Percentiles rank a stretch among this genome's conserved stretches.
Conservation (phyloP, 1,284 basidiomycete genomes). For the Pseudomicrostroma phylloplanum region DNA sequence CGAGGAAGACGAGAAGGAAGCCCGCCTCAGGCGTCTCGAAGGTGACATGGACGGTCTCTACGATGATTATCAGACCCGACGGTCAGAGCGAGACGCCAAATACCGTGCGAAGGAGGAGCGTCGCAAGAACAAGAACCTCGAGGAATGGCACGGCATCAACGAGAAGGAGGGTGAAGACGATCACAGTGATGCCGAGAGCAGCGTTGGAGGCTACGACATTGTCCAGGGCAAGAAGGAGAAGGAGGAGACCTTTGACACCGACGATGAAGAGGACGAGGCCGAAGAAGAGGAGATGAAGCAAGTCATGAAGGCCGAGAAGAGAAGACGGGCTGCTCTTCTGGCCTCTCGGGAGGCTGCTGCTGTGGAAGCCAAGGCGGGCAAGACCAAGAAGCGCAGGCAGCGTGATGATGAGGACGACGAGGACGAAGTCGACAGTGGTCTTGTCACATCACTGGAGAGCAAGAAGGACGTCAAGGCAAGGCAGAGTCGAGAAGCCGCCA, state of each 20-base stretch:
- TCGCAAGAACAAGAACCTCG: constrained; percentile 60
- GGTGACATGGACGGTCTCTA: constrained; percentile 81
- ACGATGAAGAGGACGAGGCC: constrained; percentile 52
- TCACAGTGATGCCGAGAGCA: constrained; percentile 49
- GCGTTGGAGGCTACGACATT: constrained; percentile 65
- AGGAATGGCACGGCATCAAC: constrained; percentile 41
- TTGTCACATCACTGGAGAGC: constrained; percentile 29
- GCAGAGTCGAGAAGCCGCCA: constrained; percentile 56
- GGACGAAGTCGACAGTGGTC: constrained; percentile 22
- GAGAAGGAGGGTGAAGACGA: constrained; percentile 28
- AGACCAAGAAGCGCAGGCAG: constrained; percentile 6
- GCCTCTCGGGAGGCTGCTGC: constrained; percentile 42
- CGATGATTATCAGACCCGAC: constrained; percentile 73
- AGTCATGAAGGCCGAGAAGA: constrained; percentile 31
- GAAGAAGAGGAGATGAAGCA: constrained; percentile 43
- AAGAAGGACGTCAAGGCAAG: constrained; percentile 24
- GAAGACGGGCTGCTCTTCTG: constrained; percentile 50
- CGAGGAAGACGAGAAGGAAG: constrained; percentile 58
- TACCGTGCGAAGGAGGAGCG: constrained; percentile 79
- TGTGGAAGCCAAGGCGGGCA: constrained; percentile 14
- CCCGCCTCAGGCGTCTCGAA: constrained; percentile 60
- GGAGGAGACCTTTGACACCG: constrained; percentile 57
- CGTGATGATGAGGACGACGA: constrained; percentile 8
- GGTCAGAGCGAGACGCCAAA: constrained; percentile 81
- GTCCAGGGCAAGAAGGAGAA: constrained; percentile 62